Evolutionary conservation across 1,139 yeast species (phyloP).

Genomic region (Suhomyces yuchorum): DNA sequence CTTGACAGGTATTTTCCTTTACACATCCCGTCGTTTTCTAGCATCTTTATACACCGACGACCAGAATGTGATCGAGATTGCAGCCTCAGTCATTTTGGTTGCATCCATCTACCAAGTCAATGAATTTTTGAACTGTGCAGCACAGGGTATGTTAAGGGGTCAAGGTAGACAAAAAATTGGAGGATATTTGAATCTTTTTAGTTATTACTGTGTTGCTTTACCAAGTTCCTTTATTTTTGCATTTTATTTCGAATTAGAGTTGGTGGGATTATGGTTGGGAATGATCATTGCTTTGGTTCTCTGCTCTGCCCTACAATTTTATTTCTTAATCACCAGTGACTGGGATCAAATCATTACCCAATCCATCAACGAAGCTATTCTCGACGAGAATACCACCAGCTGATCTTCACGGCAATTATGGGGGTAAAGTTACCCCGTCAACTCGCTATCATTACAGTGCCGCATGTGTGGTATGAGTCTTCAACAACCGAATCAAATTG

Average conservation of each 20-base stretch:
- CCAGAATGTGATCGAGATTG: constrained; percentile 48
- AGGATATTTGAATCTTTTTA: constrained; percentile 56
- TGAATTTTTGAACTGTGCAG: constrained; percentile 56
- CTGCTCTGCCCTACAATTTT: constrained; percentile 48
- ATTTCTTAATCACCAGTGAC: constrained; percentile 49
- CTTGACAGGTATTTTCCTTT: constrained; percentile 40
- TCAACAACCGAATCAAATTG: not conserved
- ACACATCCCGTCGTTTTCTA: constrained; percentile 39
- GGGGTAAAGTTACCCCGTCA: not conserved
- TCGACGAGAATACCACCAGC: constrained; percentile 35
- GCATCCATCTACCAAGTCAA: constrained; percentile 62
- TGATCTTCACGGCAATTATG: constrained; percentile 4
- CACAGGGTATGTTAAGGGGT: constrained; percentile 64
- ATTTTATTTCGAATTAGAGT: constrained; percentile 45
- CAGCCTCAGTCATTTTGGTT: constrained; percentile 53
- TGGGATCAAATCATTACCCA: constrained; percentile 58
- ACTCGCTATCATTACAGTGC: not conserved
- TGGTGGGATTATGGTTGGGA: constrained; percentile 65
- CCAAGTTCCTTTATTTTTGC: constrained; percentile 60
- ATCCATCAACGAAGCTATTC: constrained; percentile 44
- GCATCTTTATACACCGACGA: constrained; percentile 56
- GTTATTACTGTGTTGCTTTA: constrained; percentile 60
- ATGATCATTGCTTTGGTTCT: constrained; percentile 56
- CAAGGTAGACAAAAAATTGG: constrained; percentile 72
- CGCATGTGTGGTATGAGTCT: not conserved